Evolutionary conservation across 495 filamentous ascomycete genomes (phyloP), one percentile per base, ranked within the genome.

Genomic region (Podospora bellae-mahoneyi): DNA sequence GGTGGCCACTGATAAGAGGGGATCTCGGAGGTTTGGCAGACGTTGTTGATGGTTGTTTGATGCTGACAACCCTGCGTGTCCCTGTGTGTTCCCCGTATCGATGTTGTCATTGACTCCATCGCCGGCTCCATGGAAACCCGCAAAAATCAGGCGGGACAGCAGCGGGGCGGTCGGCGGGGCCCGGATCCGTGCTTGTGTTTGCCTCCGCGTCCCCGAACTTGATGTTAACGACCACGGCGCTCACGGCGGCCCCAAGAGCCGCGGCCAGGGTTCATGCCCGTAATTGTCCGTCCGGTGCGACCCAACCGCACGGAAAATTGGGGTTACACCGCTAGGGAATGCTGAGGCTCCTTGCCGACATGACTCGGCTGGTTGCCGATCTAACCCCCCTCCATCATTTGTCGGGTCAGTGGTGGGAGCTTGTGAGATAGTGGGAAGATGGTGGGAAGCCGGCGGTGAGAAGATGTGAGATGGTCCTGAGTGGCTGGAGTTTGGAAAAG

Each of bases 51-150:
- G 32, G 26, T 27, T 32, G 5, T 26, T 30, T 61, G 5, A 61
- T 28, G 32, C 13, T 27, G 16, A 27, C 27, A 39, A 28, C 32
- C 26, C 16, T 30, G 74, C 23, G 23, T 23, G 23, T 23, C 23
- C 23, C 23, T 23, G 23, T 23, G 23, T 23, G 23, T 23, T 23
- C 23, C 23, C 23, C 23, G 23, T 87, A 81, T 73, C 68, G 64
- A 66, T 75, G 66, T 62, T 63, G 61, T 74, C 72, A 69, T 34
- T 16, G 62, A 20, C 44, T 16, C 65, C 62, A 69, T 48, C 53
- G 55, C 55, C 39, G 32, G 18, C 16, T 27, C 30, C 62, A 57
- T 32, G 19, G 26, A 55, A 13, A 18, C 18, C 56, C 56, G 60
- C 59, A 66, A 32, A 63, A 63, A 48, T 63, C 61, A 63, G 61